Conservation (phyloP, 129 eudicot species). For the Pittosporum tobira region DNA sequence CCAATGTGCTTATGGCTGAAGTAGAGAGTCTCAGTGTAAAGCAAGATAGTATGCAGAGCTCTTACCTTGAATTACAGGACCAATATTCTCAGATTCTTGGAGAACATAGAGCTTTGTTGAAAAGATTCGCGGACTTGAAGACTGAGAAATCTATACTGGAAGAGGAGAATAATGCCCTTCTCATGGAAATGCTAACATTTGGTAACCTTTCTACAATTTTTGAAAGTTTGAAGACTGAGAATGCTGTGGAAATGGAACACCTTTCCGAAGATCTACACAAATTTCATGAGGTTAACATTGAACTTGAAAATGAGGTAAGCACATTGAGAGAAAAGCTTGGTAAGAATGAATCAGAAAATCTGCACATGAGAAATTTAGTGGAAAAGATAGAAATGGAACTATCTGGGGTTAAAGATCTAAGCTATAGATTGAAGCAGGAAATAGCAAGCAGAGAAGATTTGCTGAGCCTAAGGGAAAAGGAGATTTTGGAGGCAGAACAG, state of each 20-base stretch:
- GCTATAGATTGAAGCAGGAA: slow-evolving; percentile 25
- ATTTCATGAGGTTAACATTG: slow-evolving; percentile 23
- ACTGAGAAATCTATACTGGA: slow-evolving; percentile 32
- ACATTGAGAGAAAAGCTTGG: slow-evolving; percentile 26
- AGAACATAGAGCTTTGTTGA: slow-evolving; percentile 28
- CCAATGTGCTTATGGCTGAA: slow-evolving; percentile 22
- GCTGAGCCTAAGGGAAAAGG: slow-evolving; percentile 30
- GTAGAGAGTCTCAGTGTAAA: slow-evolving; percentile 20
- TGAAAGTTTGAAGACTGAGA: slow-evolving; percentile 35
- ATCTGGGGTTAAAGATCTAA: slow-evolving; percentile 24
- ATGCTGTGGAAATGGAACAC: slow-evolving; percentile 22
- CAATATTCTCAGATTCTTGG: slow-evolving; percentile 20
- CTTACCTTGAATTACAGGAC: slow-evolving; percentile 23
- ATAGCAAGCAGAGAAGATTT: slow-evolving; percentile 15
- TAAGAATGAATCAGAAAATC: slow-evolving; percentile 39
- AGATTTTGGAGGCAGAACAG: slow-evolving; percentile 29
- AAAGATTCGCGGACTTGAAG: slow-evolving; percentile 24
- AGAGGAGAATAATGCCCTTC: slow-evolving; percentile 22
- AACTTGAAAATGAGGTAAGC: slow-evolving; percentile 36
- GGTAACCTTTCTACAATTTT: slow-evolving; percentile 28
- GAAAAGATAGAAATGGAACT: slow-evolving; percentile 38
- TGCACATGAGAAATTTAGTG: slow-evolving; percentile 29
- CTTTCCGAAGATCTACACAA: slow-evolving; percentile 33
- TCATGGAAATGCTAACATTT: slow-evolving; percentile 26
- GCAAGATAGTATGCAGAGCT: slow-evolving; percentile 25